phyloP scores from a whole-genome alignment of 2,329 filamentous ascomycete genomes.

The Trichoderma atroviride region DNA sequence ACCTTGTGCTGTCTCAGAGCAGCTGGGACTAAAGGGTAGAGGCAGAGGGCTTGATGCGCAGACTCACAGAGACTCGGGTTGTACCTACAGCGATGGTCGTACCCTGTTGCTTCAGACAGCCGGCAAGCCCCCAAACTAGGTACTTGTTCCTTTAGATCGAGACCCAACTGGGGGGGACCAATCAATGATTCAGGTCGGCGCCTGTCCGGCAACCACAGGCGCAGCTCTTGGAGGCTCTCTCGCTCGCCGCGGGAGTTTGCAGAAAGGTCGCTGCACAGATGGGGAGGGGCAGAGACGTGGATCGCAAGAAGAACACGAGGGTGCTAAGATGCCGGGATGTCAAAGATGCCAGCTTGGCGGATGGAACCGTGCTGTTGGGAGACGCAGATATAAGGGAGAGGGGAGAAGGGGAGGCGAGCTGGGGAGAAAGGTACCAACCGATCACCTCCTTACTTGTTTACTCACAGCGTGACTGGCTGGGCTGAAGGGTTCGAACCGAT shows the following conservation, averaged over 20 bases:
- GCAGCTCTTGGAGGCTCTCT: background rate
- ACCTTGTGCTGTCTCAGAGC: background rate
- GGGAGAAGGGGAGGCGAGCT: background rate
- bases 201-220: conserved; percentile 10
- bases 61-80: background rate
- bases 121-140: background rate
- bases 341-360: conserved; percentile 19
- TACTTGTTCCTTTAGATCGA: conserved; percentile 4
- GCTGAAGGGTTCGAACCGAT: background rate
- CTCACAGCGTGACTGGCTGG: background rate
- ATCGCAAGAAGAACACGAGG: conserved; percentile 11
- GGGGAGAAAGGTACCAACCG: background rate
- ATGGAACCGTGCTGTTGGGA: conserved; percentile 16
- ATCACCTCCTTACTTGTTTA: background rate
- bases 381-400: background rate
- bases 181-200: conserved; percentile 5
- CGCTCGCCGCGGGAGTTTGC: conserved; percentile 20
- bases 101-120: conserved; percentile 3
- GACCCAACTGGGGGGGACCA: conserved; percentile 17
- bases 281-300: background rate
- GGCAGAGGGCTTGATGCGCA: background rate
- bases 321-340: conserved; percentile 6
- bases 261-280: conserved; percentile 13
- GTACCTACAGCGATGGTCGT: background rate
- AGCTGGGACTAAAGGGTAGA: background rate